Conservation (phyloP, 2,329 filamentous ascomycete species). For the Xylaria sp. region DNA sequence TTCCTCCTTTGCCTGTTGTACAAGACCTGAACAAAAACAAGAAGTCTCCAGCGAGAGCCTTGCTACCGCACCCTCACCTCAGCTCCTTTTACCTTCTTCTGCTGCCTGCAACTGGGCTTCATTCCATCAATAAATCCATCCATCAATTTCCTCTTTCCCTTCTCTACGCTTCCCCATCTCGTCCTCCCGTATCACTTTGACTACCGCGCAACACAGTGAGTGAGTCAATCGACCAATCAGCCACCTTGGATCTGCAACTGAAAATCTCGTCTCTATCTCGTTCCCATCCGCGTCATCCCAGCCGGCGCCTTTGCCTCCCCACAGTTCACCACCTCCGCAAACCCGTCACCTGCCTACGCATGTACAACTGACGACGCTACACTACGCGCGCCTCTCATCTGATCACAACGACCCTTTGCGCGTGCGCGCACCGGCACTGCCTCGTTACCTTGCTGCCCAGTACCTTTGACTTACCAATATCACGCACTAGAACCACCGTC, state of each 20-base stretch:
- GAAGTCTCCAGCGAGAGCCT: conserved; percentile 22
- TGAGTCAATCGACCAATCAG: background rate
- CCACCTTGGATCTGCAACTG: background rate
- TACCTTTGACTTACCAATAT: conserved; percentile 38
- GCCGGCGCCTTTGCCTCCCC: conserved; percentile 1
- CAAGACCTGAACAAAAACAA: conserved; percentile 22
- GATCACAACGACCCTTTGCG: conserved; percentile 8
- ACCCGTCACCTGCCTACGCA: conserved; percentile 10
- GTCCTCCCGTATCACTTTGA: background rate
- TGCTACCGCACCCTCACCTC: conserved; percentile 12
- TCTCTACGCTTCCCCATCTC: background rate
- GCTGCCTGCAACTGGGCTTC: background rate
- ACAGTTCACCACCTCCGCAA: conserved; percentile 17
- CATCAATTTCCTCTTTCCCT: background rate
- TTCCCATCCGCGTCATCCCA: background rate
- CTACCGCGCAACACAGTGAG: background rate
- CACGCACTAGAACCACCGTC: conserved; percentile 11
- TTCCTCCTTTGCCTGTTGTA: conserved; percentile 10
- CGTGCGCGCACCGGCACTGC: conserved; percentile 34
- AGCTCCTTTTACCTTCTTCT: background rate
- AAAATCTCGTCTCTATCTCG: background rate
- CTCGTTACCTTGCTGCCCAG: background rate
- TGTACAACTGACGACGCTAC: conserved; percentile 15
- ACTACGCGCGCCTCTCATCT: conserved; percentile 21
- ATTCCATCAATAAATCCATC: background rate